Evolutionary conservation across 306 rosid species (phyloP).

Genomic region (Rubus parviflorus): DNA sequence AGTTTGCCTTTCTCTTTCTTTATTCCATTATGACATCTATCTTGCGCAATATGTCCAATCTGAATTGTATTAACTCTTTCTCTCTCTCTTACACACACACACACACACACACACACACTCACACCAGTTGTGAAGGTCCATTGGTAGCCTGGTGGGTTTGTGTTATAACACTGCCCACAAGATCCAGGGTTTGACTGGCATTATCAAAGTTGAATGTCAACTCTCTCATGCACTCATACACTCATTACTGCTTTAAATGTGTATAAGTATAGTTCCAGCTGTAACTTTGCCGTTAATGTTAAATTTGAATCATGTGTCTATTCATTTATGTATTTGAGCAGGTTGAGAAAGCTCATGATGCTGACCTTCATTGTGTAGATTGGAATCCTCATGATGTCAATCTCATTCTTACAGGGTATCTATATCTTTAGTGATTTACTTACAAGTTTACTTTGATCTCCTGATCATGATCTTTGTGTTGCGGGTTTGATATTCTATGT

Average conservation of each 20-base stretch:
- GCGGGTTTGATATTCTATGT: background rate
- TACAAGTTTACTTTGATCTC: background rate
- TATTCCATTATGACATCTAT: background rate
- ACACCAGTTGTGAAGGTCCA: background rate
- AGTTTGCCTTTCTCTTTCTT: background rate
- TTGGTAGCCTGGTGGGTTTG: background rate
- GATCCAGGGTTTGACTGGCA: background rate
- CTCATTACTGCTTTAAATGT: background rate
- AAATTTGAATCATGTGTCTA: background rate
- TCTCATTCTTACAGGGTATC: constrained; percentile 86
- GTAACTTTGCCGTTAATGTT: background rate
- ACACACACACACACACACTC: background rate
- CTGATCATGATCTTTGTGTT: background rate
- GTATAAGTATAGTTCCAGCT: background rate
- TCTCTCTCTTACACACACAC: background rate
- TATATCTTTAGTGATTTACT: background rate
- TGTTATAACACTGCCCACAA: background rate
- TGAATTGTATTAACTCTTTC: background rate
- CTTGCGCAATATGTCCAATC: background rate
- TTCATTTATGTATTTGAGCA: constrained; percentile 36
- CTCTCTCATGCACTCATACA: background rate
- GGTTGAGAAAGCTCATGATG: constrained; percentile 93
- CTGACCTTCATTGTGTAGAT: constrained; percentile 94
- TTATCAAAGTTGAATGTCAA: background rate
- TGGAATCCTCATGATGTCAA: constrained; percentile 90